phyloP scores from a whole-genome alignment of 306 rosid genomes.

The Gynostemma pentaphyllum region DNA sequence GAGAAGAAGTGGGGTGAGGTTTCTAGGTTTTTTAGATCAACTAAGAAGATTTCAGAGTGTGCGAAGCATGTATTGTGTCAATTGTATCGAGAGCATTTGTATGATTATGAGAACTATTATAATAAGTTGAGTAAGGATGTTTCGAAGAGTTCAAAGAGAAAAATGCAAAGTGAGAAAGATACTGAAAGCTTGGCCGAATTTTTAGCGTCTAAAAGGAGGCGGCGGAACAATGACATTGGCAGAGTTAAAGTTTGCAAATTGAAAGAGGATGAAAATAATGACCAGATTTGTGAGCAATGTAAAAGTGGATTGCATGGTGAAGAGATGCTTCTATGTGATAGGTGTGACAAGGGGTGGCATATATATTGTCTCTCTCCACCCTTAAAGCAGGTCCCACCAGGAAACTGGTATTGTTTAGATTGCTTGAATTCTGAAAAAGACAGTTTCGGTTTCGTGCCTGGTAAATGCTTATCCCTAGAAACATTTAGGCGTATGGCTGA shows the following conservation, averaged over 20 bases:
- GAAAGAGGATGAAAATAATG: constrained; percentile 40
- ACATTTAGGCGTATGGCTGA: constrained; percentile 72
- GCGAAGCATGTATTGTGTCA: constrained; percentile 81
- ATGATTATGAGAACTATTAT: constrained; percentile 58
- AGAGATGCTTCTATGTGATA: constrained; percentile 90
- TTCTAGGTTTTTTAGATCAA: constrained; percentile 46
- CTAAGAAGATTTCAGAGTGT: constrained; percentile 54
- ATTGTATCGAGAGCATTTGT: constrained; percentile 68
- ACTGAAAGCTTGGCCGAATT: constrained; percentile 21
- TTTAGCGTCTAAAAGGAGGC: constrained; percentile 42
- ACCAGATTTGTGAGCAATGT: constrained; percentile 92
- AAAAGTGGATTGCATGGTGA: constrained; percentile 95
- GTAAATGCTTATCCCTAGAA: constrained; percentile 61
- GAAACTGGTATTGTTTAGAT: constrained; percentile 92
- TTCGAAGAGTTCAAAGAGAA: constrained; percentile 32
- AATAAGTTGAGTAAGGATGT: constrained; percentile 36
- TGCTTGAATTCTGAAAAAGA: constrained; percentile 88
- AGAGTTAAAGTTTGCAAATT: constrained; percentile 30
- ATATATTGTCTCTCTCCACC: constrained; percentile 91
- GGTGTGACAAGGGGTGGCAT: constrained; percentile 97
- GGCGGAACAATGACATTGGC: constrained; percentile 24
- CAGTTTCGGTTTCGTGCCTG: constrained; percentile 91
- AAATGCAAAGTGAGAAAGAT: constrained; percentile 28
- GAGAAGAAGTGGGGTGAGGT: constrained; percentile 92
- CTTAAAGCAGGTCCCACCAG: constrained; percentile 63